A percentile compares a stretch with the other conserved stretches of the same genome.
phyloP scores from a whole-genome alignment of 2,329 filamentous ascomycete species.

The Penicillium sp. region DNA sequence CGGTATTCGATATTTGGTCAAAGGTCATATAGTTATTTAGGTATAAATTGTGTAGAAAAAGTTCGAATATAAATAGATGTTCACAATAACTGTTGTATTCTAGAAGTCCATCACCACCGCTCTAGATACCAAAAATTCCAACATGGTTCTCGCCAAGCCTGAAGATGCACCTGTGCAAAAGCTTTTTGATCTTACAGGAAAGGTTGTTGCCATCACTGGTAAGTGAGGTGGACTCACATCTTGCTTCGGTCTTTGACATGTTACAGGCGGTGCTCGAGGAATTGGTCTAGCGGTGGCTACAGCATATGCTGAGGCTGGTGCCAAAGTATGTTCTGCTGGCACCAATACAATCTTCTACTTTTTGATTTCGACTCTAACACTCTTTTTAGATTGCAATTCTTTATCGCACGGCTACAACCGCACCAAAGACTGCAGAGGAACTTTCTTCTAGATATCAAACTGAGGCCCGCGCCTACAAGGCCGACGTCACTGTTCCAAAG shows the following conservation, averaged over 20 bases:
- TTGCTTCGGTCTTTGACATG: not conserved
- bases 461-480: not conserved
- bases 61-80: not conserved
- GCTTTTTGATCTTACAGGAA: conserved; percentile 6
- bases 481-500: not conserved
- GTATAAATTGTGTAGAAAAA: too few species aligned
- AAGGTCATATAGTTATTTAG: too few species aligned
- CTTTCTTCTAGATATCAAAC: not conserved
- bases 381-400: not conserved
- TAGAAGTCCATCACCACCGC: too few species aligned
- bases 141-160: conserved; percentile 3
- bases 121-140: not conserved
- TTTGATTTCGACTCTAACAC: not conserved
- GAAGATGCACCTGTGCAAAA: conserved; percentile 8
- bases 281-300: conserved; percentile 5
- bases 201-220: conserved; percentile 12
- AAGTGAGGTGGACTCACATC: not conserved
- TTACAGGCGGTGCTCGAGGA: conserved; percentile 1
- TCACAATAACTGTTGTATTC: too few species aligned
- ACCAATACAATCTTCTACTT: not conserved
- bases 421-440: not conserved
- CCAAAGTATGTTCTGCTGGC: conserved; percentile 15
- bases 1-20: too few species aligned
- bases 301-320: conserved; percentile 2
- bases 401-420: not conserved